A percentile compares a stretch with the other conserved stretches of the same genome.
These are phyloP conservation scores for Ehretia macrophylla DNA, from an alignment of 257 asterid genomes.

Conservation along the genomic window DNA sequence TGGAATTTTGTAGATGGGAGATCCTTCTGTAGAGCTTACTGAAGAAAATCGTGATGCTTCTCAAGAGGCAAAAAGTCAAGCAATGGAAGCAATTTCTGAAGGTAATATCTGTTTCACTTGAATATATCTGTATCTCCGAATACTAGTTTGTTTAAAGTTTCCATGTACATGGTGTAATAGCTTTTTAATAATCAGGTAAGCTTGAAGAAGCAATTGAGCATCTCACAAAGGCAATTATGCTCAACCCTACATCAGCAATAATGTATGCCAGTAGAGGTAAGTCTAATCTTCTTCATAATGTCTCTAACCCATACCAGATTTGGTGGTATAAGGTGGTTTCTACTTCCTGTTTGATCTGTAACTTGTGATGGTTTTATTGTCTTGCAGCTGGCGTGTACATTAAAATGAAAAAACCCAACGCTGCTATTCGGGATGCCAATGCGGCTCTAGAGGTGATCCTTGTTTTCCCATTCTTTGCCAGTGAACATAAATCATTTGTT, in stretches of 20 bases:
- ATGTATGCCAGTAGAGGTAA: slow-evolving; percentile 92
- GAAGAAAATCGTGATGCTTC: slow-evolving; percentile 93
- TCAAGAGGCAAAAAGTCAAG: slow-evolving; percentile 84
- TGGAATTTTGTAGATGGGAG: slow-evolving; percentile 69
- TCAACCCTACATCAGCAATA: slow-evolving; percentile 93
- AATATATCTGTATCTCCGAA: not conserved
- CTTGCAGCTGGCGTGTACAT: slow-evolving; percentile 73
- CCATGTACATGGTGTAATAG: slow-evolving; percentile 1
- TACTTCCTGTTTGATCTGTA: not conserved
- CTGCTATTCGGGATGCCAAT: slow-evolving; percentile 91
- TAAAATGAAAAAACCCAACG: slow-evolving; percentile 96
- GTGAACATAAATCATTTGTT: not conserved
- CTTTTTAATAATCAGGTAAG: slow-evolving; percentile 47
- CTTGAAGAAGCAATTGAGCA: slow-evolving; percentile 77
- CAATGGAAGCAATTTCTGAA: slow-evolving; percentile 92
- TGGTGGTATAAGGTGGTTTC: not conserved
- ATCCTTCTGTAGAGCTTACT: slow-evolving; percentile 72
- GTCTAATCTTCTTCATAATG: not conserved
- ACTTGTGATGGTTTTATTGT: slow-evolving; percentile 12
- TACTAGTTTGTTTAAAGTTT: not conserved
- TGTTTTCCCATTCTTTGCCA: slow-evolving; percentile 5
- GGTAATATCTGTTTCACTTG: slow-evolving; percentile 34
- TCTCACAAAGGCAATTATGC: slow-evolving; percentile 71
- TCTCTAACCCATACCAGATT: not conserved
- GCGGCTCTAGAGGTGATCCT: slow-evolving; percentile 84